Percentiles rank a stretch among this genome's conserved stretches.
These are phyloP conservation scores for Centrapalus pauciflorus DNA, from an alignment of 129 eudicot genomes.

Conservation along the genomic window DNA sequence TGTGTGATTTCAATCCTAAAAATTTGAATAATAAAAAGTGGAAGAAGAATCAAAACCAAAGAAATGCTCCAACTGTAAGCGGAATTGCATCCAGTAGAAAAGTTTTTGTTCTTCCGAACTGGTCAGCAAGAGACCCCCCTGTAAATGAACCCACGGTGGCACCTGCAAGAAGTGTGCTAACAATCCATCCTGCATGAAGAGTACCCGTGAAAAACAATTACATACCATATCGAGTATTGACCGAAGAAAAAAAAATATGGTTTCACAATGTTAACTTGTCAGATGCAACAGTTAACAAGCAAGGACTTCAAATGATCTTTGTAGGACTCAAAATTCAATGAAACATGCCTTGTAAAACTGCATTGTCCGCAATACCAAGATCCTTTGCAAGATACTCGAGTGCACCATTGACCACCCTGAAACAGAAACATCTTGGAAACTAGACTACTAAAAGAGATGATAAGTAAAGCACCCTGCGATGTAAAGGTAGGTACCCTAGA, in stretches of 20 bases:
- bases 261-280: background rate
- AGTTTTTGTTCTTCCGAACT: constrained; percentile 84
- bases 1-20: background rate
- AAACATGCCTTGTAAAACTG: constrained; percentile 81
- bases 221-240: background rate
- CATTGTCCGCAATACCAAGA: constrained; percentile 81
- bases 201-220: background rate
- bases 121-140: constrained; percentile 91
- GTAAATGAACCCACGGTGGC: constrained; percentile 93
- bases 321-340: background rate
- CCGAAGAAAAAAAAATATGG: background rate
- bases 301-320: background rate
- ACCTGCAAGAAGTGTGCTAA: constrained; percentile 89
- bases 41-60: constrained; percentile 50
- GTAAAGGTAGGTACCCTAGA: constrained; percentile 51
- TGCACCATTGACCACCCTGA: constrained; percentile 94
- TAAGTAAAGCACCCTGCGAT: background rate
- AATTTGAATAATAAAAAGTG: background rate
- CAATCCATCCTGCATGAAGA: constrained; percentile 73
- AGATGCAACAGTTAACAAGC: background rate
- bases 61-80: constrained; percentile 81
- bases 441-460: background rate
- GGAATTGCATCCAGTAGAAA: constrained; percentile 84
- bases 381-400: constrained; percentile 85
- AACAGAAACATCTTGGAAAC: constrained; percentile 13